phyloP scores from a whole-genome alignment of 129 eudicot species.

The Escallonia herrerae region DNA sequence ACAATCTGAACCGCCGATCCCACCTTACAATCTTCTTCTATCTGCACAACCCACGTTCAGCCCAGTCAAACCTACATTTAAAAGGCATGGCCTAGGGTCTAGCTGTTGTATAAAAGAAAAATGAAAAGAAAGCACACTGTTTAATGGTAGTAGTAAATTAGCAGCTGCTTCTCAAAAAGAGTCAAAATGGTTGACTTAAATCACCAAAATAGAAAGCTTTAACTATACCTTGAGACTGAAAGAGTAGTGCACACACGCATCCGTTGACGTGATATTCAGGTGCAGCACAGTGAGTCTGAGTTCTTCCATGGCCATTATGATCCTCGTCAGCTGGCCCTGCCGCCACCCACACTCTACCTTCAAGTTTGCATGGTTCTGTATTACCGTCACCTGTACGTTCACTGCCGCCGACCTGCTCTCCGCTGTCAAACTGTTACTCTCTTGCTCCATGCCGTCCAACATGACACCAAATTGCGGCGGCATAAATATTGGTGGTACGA shows the following conservation, averaged over 20 bases:
- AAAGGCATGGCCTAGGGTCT: neutral
- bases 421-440: constrained; percentile 4
- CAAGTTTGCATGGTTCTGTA: constrained; percentile 26
- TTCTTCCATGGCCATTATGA: constrained; percentile 26
- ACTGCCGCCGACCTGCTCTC: constrained; percentile 8
- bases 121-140: neutral
- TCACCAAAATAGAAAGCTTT: neutral
- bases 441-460: constrained; percentile 8
- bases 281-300: constrained; percentile 30
- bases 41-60: constrained; percentile 9
- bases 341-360: constrained; percentile 14
- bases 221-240: constrained; percentile 38
- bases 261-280: constrained; percentile 33
- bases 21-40: constrained; percentile 37
- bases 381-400: constrained; percentile 19
- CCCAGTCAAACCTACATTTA: neutral
- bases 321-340: constrained; percentile 18
- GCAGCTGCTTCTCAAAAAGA: neutral
- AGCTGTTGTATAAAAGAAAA: neutral
- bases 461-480: neutral
- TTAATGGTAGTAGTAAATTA: neutral
- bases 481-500: no score
- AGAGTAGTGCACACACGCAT: constrained; percentile 25
- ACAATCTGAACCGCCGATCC: constrained; percentile 36
- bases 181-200: neutral